Conservation (phyloP, 345 rosid genomes). For the Camelina neglecta region DNA sequence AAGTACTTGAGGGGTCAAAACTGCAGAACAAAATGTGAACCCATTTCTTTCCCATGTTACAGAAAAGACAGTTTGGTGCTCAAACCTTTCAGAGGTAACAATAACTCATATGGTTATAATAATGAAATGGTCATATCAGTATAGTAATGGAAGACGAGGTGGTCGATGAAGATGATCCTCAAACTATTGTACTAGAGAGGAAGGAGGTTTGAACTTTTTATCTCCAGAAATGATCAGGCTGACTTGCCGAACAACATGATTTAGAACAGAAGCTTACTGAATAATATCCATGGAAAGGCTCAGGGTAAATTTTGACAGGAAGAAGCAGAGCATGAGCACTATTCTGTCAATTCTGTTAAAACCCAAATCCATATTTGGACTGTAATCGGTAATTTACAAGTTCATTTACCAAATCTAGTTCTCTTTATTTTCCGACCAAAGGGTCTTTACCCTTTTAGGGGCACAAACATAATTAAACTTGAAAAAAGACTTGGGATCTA, state of each 20-base stretch:
- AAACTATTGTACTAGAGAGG: background rate
- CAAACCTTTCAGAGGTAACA: too few species aligned
- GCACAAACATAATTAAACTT: background rate
- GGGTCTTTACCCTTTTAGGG: background rate
- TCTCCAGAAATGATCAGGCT: too few species aligned
- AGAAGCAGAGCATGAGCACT: background rate
- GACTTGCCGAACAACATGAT: background rate
- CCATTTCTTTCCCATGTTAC: background rate
- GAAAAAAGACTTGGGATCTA: background rate
- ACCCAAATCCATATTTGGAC: background rate
- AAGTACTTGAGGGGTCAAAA: background rate
- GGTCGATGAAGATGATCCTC: background rate
- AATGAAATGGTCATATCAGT: background rate
- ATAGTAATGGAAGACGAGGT: background rate
- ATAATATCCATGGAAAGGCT: background rate
- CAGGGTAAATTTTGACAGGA: background rate
- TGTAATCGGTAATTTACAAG: background rate
- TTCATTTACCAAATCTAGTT: background rate
- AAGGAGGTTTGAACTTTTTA: background rate
- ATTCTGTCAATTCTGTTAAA: too few species aligned
- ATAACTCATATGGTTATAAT: background rate
- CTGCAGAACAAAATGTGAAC: background rate
- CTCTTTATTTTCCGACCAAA: background rate
- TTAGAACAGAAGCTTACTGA: background rate
- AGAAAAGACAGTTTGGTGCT: background rate